Base-by-base conservation (phyloP, 192 early-diverging fungal genomes). In the Allomyces macrogynus region DNA sequence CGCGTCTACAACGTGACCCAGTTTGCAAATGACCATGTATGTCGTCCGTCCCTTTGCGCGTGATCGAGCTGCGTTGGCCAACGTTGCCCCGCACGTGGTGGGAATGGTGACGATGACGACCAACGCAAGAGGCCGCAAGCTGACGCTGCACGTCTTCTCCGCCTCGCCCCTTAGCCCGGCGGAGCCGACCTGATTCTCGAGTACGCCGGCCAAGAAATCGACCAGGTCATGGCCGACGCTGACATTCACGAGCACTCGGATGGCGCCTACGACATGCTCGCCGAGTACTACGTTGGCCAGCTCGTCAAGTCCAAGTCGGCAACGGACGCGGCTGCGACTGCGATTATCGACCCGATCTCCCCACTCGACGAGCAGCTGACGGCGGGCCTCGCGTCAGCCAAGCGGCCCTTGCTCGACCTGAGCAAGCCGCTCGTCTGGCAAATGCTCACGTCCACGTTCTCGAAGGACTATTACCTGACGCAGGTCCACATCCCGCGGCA, bases 401-500 rank as follows among this genome's bases (percentile, higher is more conserved):
- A 80, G 64, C 78, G 78, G 32, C 74, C 86, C 63, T 95, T 97
- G 68, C 77, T 97, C 69, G 90, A 95, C 69, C 71, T 89, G 49
- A 73, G 71, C 68, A 78, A 84, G 69, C 89, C 94, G 14, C 78
- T 97, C 71, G 80, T 94, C 12, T 74, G 71, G 65, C 94, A 97
- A 72, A 80, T 97, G 67, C 82, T 82, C 71, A 69, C 69, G 63
- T 77, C 77, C 12, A 82, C 79, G 22, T 97, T 82, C 40, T 76
- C 80, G n/a, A 91, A 89, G 71, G 84, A 86, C 32, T 87, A 87
- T 44, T 97, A 97, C 69, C 74, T 95, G 43, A 72, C 87, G 60
- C 91, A 95, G 74, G 87, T 97, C 32, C 94, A 97, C 71, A 84
- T 88, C 63, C 90, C 92, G 43, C 87, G 87, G 61, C 85, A 93